A percentile compares a stretch with the other conserved stretches of the same genome.
Conservation (phyloP, 352 stramenopile species). For the Saprolegnia diclina region DNA sequence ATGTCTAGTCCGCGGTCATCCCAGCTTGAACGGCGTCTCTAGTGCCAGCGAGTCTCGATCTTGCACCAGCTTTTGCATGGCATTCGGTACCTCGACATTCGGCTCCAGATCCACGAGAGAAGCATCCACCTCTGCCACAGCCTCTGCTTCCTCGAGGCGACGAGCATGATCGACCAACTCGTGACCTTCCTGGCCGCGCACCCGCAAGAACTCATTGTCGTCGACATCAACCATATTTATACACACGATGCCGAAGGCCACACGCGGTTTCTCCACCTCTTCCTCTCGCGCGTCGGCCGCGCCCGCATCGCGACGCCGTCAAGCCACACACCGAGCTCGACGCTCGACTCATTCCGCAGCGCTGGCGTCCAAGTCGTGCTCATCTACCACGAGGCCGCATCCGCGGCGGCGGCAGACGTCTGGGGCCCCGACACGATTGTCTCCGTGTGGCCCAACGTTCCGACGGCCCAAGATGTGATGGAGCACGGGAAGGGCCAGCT, state of each 20-base stretch:
- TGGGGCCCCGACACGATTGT: not conserved
- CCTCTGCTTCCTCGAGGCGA: conserved; percentile 4
- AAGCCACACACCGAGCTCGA: not conserved
- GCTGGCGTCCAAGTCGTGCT: conserved; percentile 17
- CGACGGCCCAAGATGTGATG: not conserved
- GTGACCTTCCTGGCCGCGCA: conserved; percentile 8
- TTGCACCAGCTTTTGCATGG: conserved; percentile 9
- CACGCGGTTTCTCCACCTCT: not conserved
- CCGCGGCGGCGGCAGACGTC: not conserved
- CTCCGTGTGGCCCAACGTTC: conserved; percentile 15
- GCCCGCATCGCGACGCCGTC: not conserved
- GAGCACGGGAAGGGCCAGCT: not conserved
- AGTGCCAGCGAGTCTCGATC: conserved; percentile 24
- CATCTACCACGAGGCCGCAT: conserved; percentile 6
- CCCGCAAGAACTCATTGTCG: conserved; percentile 12
- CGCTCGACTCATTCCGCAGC: not conserved
- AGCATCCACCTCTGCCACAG: conserved; percentile 21
- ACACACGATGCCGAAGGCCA: not conserved
- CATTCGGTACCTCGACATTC: conserved; percentile 24
- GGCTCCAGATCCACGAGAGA: conserved; percentile 10
- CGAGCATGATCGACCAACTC: conserved; percentile 14
- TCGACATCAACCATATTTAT: conserved; percentile 27
- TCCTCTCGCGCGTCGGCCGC: conserved; percentile 8
- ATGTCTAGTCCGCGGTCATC: not conserved
- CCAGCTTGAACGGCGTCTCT: not conserved